Base-by-base conservation (phyloP, 2,329 filamentous ascomycete species). In the Apiospora koreana region DNA sequence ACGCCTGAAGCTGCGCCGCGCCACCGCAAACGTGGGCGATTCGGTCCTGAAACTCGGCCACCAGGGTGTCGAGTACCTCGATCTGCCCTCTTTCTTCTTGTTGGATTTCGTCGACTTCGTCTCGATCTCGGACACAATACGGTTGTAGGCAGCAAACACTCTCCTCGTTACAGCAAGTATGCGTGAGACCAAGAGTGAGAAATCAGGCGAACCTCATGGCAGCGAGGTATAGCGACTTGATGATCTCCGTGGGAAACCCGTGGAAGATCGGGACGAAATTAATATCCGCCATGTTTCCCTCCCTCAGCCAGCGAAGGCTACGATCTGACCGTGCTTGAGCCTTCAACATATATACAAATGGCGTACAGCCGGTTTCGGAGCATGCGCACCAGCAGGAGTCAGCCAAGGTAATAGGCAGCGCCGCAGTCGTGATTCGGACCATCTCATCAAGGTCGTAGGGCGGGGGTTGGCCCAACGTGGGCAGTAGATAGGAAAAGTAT, bases 291-390 rank as follows among this genome's bases (percentile, higher is more conserved):
- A n/a, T n/a, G n/a, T n/a, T n/a, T n/a, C 35, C 35, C 35, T 35
- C 35, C 35, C 35, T 35, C 8, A 35, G n/a, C n/a, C n/a, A n/a
- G n/a, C n/a, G n/a, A n/a, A n/a, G n/a, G n/a, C n/a, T n/a, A n/a
- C n/a, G n/a, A n/a, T n/a, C n/a, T n/a, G n/a, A n/a, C n/a, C n/a
- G n/a, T n/a, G n/a, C n/a, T n/a, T n/a, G n/a, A n/a, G n/a, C n/a
- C n/a, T 69, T 65, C 43, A 69, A 9, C 41, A 69, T 18, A 10
- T 23, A 69, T 23, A 69, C 3, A 41, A 66, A 65, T 25, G 68
- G 68, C 28, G 31, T 65, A 7, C 68, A 69, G 14, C 68, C 68
- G 2, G 25, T 9, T 16, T 7, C 42, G 1, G 68, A 69, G n/a
- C 68, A 69, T 28, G 45, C 54, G 18, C 58, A 69, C 10, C 38